Evolutionary conservation across 306 rosid genomes (phyloP), one percentile per base, ranked within the genome.

Genomic region (Cucumis hystrix): DNA sequence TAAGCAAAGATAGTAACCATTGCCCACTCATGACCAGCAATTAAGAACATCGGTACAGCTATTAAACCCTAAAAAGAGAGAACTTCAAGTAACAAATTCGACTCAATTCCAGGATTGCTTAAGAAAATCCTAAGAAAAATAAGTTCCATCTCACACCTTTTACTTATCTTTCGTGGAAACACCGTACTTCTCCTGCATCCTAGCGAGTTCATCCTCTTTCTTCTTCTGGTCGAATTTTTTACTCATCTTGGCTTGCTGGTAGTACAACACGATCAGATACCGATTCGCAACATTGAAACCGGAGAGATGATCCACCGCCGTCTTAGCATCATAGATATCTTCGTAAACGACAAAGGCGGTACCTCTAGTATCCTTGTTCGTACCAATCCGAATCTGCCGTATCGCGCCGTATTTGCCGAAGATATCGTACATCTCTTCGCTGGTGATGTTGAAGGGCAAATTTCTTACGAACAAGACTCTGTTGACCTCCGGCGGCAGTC

Each of bases 381-480:
- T 88, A 0, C 97, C 99, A 30, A 95, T 83, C 10, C 97, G 96
- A 55, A 92, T 95, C 96, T 95, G 99, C 30, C 99, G 89, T 18
- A 95, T 95, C 15, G 97, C 99, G 0, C 99, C 99, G 90, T 95
- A 92, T 68, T 95, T 95, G 61, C 99, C 99, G 74, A 95, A 92
- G 14, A 95, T 95, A 39, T 95, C 99, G 88, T 95, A 95, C 99
- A 95, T 95, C 92, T 95, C 99, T 72, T 95, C 97, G 86, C 99
- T 92, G 4, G 99, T 88, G 14, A 95, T 95, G 87, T 92, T 95
- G 90, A 95, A 95, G 0, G 99, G 99, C 2, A 95, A 89, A 82
- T 95, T 95, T 0, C 99, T 83, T 0, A 95, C 97, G 79, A 92
- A 95, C 33, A 95, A 89, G 2, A 90, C 97, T 51, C 96, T 90